Conservation (phyloP, 2,329 filamentous ascomycete species). For the Beauveria sp. region DNA sequence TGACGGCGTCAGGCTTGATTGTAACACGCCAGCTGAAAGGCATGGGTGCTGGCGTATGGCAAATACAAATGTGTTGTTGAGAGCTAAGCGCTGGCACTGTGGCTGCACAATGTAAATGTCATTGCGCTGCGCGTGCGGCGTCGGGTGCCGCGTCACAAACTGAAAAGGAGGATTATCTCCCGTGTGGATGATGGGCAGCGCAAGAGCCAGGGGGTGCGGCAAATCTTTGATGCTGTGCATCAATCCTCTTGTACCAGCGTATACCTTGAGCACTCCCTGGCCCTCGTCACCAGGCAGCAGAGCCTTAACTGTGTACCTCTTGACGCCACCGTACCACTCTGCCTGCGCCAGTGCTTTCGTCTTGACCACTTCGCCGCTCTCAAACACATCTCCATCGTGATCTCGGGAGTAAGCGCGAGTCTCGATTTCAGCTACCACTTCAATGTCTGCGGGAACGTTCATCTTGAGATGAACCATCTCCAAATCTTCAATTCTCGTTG, state of each 20-base stretch:
- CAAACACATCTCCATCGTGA: conserved; percentile 83
- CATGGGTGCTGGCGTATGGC: conserved; percentile 84
- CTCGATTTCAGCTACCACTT: conserved; percentile 88
- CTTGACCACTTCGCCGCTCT: conserved; percentile 77
- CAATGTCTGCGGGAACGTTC: conserved; percentile 80
- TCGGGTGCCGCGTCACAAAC: conserved; percentile 87
- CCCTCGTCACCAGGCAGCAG: conserved; percentile 88
- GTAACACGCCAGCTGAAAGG: conserved; percentile 35
- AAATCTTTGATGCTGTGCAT: conserved; percentile 99
- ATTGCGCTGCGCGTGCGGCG: conserved; percentile 92
- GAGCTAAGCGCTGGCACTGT: conserved; percentile 77
- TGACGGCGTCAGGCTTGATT: conserved; percentile 35
- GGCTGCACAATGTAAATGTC: conserved; percentile 96
- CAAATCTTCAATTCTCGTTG: conserved; percentile 78
- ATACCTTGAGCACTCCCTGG: conserved; percentile 79
- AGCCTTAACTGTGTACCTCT: conserved; percentile 90
- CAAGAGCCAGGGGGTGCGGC: conserved; percentile 81
- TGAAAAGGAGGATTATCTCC: conserved; percentile 93
- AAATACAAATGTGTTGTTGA: conserved; percentile 98
- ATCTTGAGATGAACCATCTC: conserved; percentile 90
- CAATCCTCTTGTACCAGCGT: conserved; percentile 85
- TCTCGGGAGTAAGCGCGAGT: conserved; percentile 73
- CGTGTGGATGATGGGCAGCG: conserved; percentile 81
- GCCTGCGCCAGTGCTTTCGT: conserved; percentile 87
- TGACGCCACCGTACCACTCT: conserved; percentile 81